Conservation (phyloP, 768 basidiomycete genomes). For the Rubroboletus satanas region DNA sequence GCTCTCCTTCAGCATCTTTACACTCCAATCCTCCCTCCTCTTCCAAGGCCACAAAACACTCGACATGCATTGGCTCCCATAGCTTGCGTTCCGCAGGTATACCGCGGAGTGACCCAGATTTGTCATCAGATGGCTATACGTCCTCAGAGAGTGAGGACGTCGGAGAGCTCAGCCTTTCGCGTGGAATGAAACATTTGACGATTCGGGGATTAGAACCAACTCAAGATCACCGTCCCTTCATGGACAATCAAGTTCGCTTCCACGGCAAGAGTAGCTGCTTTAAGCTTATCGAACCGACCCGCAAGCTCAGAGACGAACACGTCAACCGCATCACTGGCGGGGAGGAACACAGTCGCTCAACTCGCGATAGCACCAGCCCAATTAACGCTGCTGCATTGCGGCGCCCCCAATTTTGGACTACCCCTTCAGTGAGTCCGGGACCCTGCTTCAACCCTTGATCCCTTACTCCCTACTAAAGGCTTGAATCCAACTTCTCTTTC, state of each 20-base stretch:
- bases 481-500: background rate
- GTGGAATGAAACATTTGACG: constrained; percentile 36
- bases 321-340: constrained; percentile 35
- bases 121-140: constrained; percentile 24
- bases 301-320: constrained; percentile 51
- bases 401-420: constrained; percentile 54
- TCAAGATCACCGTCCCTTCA: constrained; percentile 28
- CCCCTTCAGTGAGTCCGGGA: constrained; percentile 44
- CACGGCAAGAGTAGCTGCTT: constrained; percentile 61
- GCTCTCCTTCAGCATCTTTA: constrained; percentile 9
- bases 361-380: constrained; percentile 20
- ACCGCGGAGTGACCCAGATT: constrained; percentile 26
- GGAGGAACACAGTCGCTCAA: constrained; percentile 13
- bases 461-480: background rate
- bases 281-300: constrained; percentile 50
- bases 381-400: constrained; percentile 25
- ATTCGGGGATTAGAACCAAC: constrained; percentile 38
- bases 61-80: constrained; percentile 5
- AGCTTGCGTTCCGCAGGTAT: constrained; percentile 18
- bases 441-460: background rate
- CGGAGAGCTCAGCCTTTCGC: constrained; percentile 38
- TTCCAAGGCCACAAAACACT: constrained; percentile 2
- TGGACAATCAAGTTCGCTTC: constrained; percentile 47
- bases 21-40: constrained; percentile 6
- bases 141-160: constrained; percentile 37